phyloP scores from a whole-genome alignment of 2,329 filamentous ascomycete species.

The Emergomyces orientalis region DNA sequence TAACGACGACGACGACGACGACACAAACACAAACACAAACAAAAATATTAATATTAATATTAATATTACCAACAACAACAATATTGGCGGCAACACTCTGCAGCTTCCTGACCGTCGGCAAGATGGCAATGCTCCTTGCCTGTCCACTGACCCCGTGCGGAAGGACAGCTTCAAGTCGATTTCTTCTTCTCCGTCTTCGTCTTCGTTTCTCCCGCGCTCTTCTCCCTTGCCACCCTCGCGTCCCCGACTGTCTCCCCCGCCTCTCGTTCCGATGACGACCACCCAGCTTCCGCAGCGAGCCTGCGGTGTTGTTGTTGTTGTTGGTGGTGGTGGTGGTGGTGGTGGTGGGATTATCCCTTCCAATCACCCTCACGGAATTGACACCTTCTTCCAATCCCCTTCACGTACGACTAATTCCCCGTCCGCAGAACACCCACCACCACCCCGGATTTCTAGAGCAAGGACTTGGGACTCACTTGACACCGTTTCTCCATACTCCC shows the following conservation, averaged over 20 bases:
- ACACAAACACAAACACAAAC: not conserved
- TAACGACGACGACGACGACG: not conserved
- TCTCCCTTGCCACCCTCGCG: not conserved
- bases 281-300: not conserved
- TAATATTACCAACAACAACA: not conserved
- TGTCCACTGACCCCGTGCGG: slow-evolving; percentile 14
- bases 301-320: not conserved
- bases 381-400: not conserved
- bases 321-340: not conserved
- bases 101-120: slow-evolving; percentile 7
- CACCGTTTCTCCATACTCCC: not conserved
- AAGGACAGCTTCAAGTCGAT: slow-evolving; percentile 7
- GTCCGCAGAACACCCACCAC: not conserved
- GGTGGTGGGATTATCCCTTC: not conserved
- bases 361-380: not conserved
- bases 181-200: not conserved
- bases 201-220: not conserved
- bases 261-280: slow-evolving; percentile 2
- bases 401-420: not conserved
- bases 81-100: not conserved
- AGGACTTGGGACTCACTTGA: slow-evolving; percentile 5
- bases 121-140: slow-evolving; percentile 15
- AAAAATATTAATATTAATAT: not conserved
- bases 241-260: not conserved
- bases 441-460: slow-evolving; percentile 1